A percentile compares a stretch with the other conserved stretches of the same genome.
phyloP scores from a whole-genome alignment of 2,329 filamentous ascomycete species.

The Curvularia verruculosa region DNA sequence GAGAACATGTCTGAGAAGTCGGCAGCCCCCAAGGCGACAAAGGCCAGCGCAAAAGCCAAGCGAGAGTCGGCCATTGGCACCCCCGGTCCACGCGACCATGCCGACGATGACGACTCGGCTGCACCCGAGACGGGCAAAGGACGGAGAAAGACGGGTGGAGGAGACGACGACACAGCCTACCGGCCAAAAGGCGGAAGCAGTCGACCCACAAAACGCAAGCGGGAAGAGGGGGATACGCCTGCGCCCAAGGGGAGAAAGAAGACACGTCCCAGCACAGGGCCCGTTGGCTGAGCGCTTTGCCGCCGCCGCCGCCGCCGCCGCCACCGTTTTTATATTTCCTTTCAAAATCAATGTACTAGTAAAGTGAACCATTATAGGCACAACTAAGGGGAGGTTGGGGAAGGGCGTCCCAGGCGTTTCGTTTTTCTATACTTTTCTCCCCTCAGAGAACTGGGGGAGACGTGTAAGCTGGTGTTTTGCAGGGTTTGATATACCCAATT shows the following conservation, averaged over 20 bases:
- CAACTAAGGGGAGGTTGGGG: not conserved
- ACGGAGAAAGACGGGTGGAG: constrained; percentile 39
- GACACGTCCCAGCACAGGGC: constrained; percentile 36
- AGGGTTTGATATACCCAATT: constrained; percentile 7
- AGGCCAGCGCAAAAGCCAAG: constrained; percentile 38
- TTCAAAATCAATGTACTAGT: constrained; percentile 1
- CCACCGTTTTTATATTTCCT: not conserved
- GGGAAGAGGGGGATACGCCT: constrained; percentile 46
- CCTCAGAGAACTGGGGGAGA: not conserved
- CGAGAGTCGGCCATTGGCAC: constrained; percentile 45
- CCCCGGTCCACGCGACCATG: constrained; percentile 46
- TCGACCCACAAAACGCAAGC: constrained; percentile 52
- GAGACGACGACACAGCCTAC: constrained; percentile 54
- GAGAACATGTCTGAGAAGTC: constrained; percentile 48
- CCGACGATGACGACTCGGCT: constrained; percentile 51
- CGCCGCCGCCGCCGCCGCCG: too few relatives aligned
- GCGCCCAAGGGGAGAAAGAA: constrained; percentile 42
- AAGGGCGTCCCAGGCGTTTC: not conserved
- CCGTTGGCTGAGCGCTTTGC: not conserved
- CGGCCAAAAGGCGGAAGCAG: constrained; percentile 57
- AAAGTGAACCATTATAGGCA: not conserved
- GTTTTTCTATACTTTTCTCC: not conserved
- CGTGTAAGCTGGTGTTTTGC: not conserved
- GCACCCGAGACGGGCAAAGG: constrained; percentile 39
- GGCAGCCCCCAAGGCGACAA: constrained; percentile 32